Evolutionary conservation across 2,329 filamentous ascomycete species (phyloP).

Genomic region (Diplocarpon rosae): DNA sequence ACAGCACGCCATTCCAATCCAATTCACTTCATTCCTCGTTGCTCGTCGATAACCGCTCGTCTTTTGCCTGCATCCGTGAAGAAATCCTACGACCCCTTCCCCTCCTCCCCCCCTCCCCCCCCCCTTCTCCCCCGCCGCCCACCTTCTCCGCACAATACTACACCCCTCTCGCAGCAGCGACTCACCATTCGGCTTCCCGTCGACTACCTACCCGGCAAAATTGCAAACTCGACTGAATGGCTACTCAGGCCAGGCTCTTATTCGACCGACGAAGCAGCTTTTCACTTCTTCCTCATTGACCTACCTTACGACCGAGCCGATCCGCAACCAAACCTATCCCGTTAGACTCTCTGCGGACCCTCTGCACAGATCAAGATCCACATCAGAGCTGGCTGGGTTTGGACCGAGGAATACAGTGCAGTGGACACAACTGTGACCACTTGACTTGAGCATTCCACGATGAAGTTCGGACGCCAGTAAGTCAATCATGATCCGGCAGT

Average conservation of each 20-base stretch:
- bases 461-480: slow-evolving; percentile 56
- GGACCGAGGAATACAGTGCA: no score
- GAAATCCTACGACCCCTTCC: neutral
- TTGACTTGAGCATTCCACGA: slow-evolving; percentile 24
- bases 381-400: no score
- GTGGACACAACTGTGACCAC: no score
- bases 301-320: neutral
- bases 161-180: no score
- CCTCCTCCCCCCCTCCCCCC: neutral
- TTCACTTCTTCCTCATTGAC: slow-evolving; percentile 18
- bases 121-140: no score
- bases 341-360: no score
- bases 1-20: no score
- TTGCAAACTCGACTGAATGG: slow-evolving; percentile 20
- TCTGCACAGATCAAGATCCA: no score
- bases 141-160: no score
- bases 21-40: no score
- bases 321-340: no score
- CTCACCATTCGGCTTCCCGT: neutral
- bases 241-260: slow-evolving; percentile 14
- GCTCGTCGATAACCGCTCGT: neutral
- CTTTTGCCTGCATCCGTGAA: neutral
- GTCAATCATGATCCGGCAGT: slow-evolving; percentile 19
- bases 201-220: neutral
- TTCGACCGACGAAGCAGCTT: slow-evolving; percentile 23